A percentile compares a stretch with the other conserved stretches of the same genome.
phyloP scores from a whole-genome alignment of 257 asterid species.

The Vinca minor region DNA sequence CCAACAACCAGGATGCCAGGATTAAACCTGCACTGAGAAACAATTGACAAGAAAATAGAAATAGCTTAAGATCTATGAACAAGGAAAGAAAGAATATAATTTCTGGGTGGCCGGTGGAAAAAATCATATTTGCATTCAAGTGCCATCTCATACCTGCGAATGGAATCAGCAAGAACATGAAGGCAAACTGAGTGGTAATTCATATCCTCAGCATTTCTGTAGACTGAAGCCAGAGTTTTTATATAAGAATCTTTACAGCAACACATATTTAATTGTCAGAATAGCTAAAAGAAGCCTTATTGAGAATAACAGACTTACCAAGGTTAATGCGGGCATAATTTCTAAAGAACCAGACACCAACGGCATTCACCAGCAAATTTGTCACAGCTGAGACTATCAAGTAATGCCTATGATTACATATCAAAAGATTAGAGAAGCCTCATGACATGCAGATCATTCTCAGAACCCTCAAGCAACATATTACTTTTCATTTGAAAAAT shows the following conservation, averaged over 20 bases:
- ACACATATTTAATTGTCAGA: background rate
- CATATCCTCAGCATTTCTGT: constrained; percentile 94
- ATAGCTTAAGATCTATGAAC: constrained; percentile 25
- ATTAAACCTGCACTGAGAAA: constrained; percentile 92
- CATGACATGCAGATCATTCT: background rate
- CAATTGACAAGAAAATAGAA: constrained; percentile 17
- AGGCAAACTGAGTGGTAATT: constrained; percentile 88
- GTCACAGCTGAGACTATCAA: constrained; percentile 87
- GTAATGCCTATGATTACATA: constrained; percentile 62
- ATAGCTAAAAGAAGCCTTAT: constrained; percentile 7
- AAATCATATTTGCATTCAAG: background rate
- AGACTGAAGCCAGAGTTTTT: constrained; percentile 39
- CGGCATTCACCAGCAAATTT: constrained; percentile 87
- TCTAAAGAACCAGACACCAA: constrained; percentile 97
- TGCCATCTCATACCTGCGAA: constrained; percentile 61
- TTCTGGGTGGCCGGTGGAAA: background rate
- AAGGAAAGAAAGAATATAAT: background rate
- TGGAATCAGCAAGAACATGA: constrained; percentile 94
- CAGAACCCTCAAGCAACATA: constrained; percentile 4
- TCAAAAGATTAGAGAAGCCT: constrained; percentile 11
- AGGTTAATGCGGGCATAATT: constrained; percentile 86
- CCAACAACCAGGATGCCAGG: constrained; percentile 90
- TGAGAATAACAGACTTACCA: constrained; percentile 38
- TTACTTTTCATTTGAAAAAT: background rate
- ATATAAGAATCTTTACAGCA: constrained; percentile 1